Evolutionary conservation across 805 yeast genomes (phyloP).

Genomic region (Candida awuae): DNA sequence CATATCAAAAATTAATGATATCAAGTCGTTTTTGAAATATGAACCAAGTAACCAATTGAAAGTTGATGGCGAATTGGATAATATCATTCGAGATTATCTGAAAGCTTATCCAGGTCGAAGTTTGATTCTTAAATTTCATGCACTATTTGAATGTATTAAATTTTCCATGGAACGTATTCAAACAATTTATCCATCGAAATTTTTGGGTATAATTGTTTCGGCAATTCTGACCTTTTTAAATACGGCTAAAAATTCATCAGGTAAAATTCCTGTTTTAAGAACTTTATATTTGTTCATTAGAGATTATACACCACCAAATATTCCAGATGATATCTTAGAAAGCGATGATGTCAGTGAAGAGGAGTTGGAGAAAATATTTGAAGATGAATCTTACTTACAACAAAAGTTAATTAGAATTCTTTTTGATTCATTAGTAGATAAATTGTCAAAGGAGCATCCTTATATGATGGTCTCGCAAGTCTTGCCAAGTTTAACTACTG

Average conservation of each 20-base stretch:
- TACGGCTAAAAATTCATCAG: conserved; percentile 29
- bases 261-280: conserved; percentile 37
- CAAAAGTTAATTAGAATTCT: conserved; percentile 57
- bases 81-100: no score
- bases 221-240: conserved; percentile 48
- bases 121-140: conserved; percentile 58
- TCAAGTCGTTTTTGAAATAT: background rate
- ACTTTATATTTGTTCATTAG: conserved; percentile 57
- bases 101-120: no score
- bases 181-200: conserved; percentile 73
- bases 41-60: background rate
- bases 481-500: background rate
- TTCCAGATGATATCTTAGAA: conserved; percentile 30
- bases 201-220: conserved; percentile 59
- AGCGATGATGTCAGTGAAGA: conserved; percentile 28
- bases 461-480: background rate
- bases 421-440: conserved; percentile 38
- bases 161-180: conserved; percentile 51
- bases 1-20: no score
- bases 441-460: conserved; percentile 1
- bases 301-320: conserved; percentile 43
- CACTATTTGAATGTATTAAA: conserved; percentile 55
- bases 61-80: background rate
- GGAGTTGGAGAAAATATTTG: conserved; percentile 33
- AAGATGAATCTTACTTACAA: conserved; percentile 56